These are phyloP conservation scores for Colletotrichum theobromicola DNA, from an alignment of 2,329 filamentous ascomycete genomes.

Conservation along the genomic window DNA sequence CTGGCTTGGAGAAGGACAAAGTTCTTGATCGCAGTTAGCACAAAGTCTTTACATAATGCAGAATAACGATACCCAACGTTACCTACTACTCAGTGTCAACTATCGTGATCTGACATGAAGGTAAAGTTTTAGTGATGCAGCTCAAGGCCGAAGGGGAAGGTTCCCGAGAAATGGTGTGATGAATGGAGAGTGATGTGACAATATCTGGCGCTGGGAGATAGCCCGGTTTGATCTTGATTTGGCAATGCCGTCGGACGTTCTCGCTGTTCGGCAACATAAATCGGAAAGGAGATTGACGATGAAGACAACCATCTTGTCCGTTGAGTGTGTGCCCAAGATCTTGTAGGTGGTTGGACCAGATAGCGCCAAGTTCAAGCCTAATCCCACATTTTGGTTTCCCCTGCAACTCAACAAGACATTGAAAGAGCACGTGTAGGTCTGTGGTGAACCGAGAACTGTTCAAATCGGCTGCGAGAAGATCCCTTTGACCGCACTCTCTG, in stretches of 20 bases:
- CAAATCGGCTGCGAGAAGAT: no score
- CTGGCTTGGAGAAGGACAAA: no score
- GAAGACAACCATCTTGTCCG: neutral
- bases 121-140: neutral
- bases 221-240: no score
- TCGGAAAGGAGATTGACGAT: no score
- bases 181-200: neutral
- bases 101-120: neutral
- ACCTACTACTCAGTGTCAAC: neutral
- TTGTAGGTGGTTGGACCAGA: neutral
- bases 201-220: neutral
- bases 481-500: neutral
- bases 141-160: neutral
- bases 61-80: no score
- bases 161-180: neutral
- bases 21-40: no score
- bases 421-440: neutral
- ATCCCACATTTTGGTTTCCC: neutral
- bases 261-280: no score
- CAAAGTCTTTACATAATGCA: no score
- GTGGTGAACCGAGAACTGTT: neutral
- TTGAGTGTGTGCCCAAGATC: neutral
- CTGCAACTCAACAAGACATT: neutral
- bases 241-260: no score
- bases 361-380: neutral